Base-by-base conservation (phyloP, 768 basidiomycete genomes). In the Candolleomyces aberdarensis region DNA sequence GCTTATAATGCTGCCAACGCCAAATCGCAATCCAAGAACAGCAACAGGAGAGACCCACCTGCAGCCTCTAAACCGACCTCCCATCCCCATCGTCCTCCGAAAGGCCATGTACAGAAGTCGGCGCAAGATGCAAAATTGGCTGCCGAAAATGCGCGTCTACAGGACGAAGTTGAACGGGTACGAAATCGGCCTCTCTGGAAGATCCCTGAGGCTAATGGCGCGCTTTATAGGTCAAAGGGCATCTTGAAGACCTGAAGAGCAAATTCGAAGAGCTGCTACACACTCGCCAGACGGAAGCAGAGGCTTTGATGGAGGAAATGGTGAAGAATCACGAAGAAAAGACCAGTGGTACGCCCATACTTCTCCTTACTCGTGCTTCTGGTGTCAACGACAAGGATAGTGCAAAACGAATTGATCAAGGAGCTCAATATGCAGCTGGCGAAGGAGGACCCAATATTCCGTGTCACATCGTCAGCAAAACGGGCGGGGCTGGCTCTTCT, bases 261-360 rank as follows among this genome's bases (percentile, higher is more conserved):
- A 85, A 88, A 59, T 63, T 92, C 17, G 82, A 91, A 46, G 85
- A 89, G 61, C 69, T 84, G 7, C 78, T 83, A 56, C 76, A 79
- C 39, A 72, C 86, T 44, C 82, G 88, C 49, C 71, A 77, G 44
- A 89, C 89, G 5, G 91, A 92, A 62, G 74, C 88, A 31, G 90
- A 93, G 65, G 74, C 79, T 59, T 68, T 80, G 14, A 67, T 86
- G 53, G 75, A 78, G 59, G 76, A 83, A 14, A 75, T 83, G 57
- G 76, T 77, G 43, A 68, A 75, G 17, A 82, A 84, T 57, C 83
- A 83, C 60, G 80, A 88, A 55, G 78, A 77, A 0, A 76, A 77
- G 29, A 70, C 83, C 20, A 76, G 80, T 69, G 81, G 91, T 89
- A 62, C n/a, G 57, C 22, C 51, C 22, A 14, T 31, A 19, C n/a